Conservation (phyloP, 2,329 filamentous ascomycete genomes). For the Alternaria rosae region DNA sequence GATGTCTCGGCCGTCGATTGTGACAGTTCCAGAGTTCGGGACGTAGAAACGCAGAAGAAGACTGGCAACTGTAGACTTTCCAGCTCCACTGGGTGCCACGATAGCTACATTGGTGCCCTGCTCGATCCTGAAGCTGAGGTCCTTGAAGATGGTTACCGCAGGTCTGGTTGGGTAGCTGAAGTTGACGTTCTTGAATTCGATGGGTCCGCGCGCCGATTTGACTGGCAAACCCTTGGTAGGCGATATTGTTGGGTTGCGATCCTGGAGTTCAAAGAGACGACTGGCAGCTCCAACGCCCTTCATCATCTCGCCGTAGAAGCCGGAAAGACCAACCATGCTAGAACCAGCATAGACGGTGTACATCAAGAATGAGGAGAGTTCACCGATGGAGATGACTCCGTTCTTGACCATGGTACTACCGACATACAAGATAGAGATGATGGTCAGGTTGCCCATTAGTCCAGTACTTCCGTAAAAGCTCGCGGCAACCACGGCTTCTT, state of each 20-base stretch:
- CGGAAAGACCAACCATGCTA: conserved; percentile 90
- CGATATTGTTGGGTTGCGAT: conserved; percentile 85
- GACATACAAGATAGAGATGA: conserved; percentile 86
- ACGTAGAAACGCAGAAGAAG: conserved; percentile 90
- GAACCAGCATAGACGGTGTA: conserved; percentile 89
- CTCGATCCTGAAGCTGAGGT: conserved; percentile 87
- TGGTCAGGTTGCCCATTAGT: conserved; percentile 95
- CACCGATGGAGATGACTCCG: conserved; percentile 86
- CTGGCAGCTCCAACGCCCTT: conserved; percentile 98
- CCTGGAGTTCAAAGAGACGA: conserved; percentile 93
- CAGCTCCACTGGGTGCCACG: conserved; percentile 93
- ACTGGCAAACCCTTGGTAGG: conserved; percentile 83
- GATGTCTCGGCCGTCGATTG: conserved; percentile 85
- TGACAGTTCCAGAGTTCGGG: conserved; percentile 77
- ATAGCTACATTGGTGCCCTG: conserved; percentile 95
- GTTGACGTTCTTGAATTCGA: conserved; percentile 82
- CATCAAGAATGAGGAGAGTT: conserved; percentile 97
- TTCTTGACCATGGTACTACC: conserved; percentile 89
- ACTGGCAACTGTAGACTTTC: conserved; percentile 95
- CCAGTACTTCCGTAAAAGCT: conserved; percentile 89
- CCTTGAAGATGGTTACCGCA: conserved; percentile 88
- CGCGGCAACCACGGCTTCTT: conserved; percentile 86
- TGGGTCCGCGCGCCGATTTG: conserved; percentile 82
- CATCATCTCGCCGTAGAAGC: conserved; percentile 98
- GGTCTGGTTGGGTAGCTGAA: conserved; percentile 96